These are phyloP conservation scores for Trichosporon ovoides DNA, from an alignment of 1,284 basidiomycete genomes.

Conservation along the genomic window DNA sequence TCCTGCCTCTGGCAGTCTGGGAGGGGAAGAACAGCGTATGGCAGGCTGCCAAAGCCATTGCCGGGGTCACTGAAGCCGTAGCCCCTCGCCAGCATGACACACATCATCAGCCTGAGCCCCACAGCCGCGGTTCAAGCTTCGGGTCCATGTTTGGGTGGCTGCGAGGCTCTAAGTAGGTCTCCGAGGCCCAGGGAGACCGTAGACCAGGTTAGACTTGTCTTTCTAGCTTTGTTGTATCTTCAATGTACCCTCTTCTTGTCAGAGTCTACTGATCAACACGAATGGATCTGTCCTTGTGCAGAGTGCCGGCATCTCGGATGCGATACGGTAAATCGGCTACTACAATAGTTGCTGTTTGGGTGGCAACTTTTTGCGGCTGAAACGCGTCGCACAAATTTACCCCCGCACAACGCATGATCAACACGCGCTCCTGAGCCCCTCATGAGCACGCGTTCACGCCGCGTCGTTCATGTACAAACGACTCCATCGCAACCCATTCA, in stretches of 20 bases:
- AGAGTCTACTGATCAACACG: too few relatives aligned
- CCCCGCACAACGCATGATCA: not conserved
- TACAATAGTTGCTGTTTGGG: not conserved
- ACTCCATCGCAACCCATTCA: too few relatives aligned
- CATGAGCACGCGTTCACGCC: not conserved
- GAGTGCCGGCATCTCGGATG: not conserved
- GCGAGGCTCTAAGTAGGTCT: conserved; percentile 10
- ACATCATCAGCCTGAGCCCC: not conserved
- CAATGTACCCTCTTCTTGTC: not conserved
- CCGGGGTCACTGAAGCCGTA: not conserved
- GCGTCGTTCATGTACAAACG: too few relatives aligned
- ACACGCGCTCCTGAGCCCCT: not conserved
- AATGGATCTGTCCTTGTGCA: too few relatives aligned
- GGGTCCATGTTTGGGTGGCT: conserved; percentile 20
- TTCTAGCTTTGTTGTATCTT: not conserved
- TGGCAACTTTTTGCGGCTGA: not conserved
- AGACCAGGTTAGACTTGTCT: not conserved
- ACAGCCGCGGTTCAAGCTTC: conserved; percentile 13
- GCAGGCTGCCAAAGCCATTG: conserved; percentile 4
- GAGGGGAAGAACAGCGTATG: conserved; percentile 15
- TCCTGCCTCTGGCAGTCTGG: conserved; percentile 32
- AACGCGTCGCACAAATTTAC: conserved; percentile 4
- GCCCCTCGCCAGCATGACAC: not conserved
- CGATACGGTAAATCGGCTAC: not conserved
- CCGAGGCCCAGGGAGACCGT: not conserved